Evolutionary conservation across 495 filamentous ascomycete species (phyloP).

Genomic region (Rusavskia elegans): DNA sequence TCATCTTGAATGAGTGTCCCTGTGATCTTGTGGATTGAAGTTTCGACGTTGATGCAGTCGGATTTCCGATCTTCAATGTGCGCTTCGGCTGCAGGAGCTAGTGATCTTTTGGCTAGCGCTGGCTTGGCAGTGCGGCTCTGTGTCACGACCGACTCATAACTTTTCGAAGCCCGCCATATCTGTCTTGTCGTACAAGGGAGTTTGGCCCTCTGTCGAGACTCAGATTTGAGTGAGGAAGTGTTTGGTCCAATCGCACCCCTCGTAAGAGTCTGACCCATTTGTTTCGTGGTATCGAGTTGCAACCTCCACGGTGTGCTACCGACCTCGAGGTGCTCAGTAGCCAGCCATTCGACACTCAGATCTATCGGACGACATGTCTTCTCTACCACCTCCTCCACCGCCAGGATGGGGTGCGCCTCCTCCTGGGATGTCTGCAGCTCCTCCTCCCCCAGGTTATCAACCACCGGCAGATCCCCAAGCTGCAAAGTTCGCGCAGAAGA

Average conservation of each 20-base stretch:
- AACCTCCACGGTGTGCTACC: no score
- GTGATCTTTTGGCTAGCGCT: background rate
- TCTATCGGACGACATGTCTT: conserved; percentile 49
- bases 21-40: background rate
- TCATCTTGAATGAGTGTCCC: conserved; percentile 39
- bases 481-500: conserved; percentile 95
- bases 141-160: background rate
- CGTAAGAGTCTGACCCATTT: no score
- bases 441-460: conserved; percentile 78
- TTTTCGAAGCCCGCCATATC: background rate
- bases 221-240: no score
- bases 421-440: conserved; percentile 58
- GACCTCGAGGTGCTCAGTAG: no score
- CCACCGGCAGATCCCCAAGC: conserved; percentile 73
- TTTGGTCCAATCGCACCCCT: no score
- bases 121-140: conserved; percentile 1
- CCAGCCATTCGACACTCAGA: background rate
- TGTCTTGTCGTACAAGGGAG: background rate
- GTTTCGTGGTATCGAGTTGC: no score
- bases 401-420: conserved; percentile 61
- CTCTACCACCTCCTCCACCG: conserved; percentile 62
- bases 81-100: background rate
- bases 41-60: conserved; percentile 25
- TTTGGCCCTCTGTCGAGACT: background rate
- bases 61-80: background rate